Evolutionary conservation across 805 yeast species (phyloP).

Genomic region (Zygoascus biomembranicola): DNA sequence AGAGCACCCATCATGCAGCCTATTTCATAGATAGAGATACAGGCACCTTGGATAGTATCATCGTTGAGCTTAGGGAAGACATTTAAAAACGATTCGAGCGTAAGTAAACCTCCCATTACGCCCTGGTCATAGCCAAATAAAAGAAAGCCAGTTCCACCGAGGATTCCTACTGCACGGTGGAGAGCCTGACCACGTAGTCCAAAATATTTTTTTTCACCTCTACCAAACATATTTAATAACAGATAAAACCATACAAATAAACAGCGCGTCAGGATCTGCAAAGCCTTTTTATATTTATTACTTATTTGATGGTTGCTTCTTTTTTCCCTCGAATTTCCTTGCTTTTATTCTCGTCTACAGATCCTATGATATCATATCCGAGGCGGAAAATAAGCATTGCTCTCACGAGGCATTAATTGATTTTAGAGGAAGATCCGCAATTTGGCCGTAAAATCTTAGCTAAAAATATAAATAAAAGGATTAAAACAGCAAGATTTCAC

Average conservation of each 20-base stretch:
- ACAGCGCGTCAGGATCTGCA: not conserved
- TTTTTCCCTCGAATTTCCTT: too few species aligned
- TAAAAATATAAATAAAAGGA: too few species aligned
- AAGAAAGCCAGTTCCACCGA: constrained; percentile 27
- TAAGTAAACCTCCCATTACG: constrained; percentile 68
- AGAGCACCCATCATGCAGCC: constrained; percentile 45
- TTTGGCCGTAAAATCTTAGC: too few species aligned
- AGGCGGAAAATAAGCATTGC: too few species aligned
- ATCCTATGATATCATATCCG: too few species aligned
- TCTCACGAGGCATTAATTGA: too few species aligned
- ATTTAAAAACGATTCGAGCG: constrained; percentile 34
- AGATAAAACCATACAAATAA: not conserved
- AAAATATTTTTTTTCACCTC: constrained; percentile 3
- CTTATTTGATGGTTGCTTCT: too few species aligned
- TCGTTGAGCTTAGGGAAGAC: constrained; percentile 16
- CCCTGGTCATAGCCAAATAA: constrained; percentile 70
- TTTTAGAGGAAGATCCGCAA: too few species aligned
- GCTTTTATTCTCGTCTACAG: too few species aligned
- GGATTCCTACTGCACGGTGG: constrained; percentile 13
- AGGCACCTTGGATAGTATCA: constrained; percentile 17
- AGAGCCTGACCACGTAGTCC: constrained; percentile 15
- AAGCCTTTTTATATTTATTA: too few species aligned
- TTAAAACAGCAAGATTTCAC: too few species aligned
- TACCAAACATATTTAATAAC: not conserved
- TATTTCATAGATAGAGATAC: constrained; percentile 32